Evolutionary conservation across 2,329 filamentous ascomycete genomes (phyloP), one percentile per base, ranked within the genome.

Genomic region (Cucurbitaria berberidis): DNA sequence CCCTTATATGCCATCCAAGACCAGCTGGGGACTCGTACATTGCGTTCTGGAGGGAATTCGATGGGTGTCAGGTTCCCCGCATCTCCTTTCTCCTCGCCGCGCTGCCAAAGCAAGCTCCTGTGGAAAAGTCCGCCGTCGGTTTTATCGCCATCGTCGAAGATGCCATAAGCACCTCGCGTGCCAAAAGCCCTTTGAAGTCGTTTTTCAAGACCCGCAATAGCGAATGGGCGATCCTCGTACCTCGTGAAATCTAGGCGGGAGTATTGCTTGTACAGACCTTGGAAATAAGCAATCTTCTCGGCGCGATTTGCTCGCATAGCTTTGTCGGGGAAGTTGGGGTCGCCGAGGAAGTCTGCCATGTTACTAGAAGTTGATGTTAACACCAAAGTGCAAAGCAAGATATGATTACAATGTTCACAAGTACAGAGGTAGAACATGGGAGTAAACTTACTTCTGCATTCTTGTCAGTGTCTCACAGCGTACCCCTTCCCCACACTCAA

Each of bases 201-300:
- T 8, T 63, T 63, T 36, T 76, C 63, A 0, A 77, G 59, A 0
- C 72, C 75, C 1, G 52, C 56, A 0, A 77, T 71, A 0, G 72
- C 74, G 1, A 70, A 26, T 0, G 73, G 67, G 0, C 73, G 63
- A 39, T 77, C 74, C 1, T 32, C 18, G 0, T 42, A 19, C 1
- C 16, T 8, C 0, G 34, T 34, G 0, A 74, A 63, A 0, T 40
- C 55, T 0, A 77, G 63, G 0, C 63, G 55, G 1, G 72, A 74
- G 55, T 76, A 77, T 6, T 57, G 49, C 21, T 48, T 30, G 56
- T 70, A 76, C 0, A 73, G 55, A 2, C 19, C 43, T 30, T 59
- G 60, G 41, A 43, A 53, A n/a, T 35, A 39, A 0, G 45, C 15
- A 7, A 75, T 75, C 36, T 59, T 65, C 0, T 38, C 48, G 19